Base-by-base conservation (phyloP, 176 grass and related monocot species). In the Dendrocalamus sinicus region DNA sequence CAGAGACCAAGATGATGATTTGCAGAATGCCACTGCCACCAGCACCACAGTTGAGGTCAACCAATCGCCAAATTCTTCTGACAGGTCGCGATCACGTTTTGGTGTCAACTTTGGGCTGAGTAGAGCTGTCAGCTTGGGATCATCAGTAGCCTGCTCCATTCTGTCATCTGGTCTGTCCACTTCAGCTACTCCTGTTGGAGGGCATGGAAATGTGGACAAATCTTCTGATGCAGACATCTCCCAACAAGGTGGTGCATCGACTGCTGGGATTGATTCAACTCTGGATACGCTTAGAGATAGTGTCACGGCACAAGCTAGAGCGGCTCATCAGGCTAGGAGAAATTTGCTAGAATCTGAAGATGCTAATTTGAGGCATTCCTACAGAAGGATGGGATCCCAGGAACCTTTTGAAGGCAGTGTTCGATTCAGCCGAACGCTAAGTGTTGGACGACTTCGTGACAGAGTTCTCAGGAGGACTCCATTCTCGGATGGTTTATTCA, bases 381-480 rank as follows among this genome's bases (percentile, higher is more conserved):
- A 94, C 59, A 92, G 93, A 85, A 84, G 86, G 75, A 86, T 40
- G 8, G 92, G 84, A 50, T 48, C 90, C 19, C 91, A 96, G 84
- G 91, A 98, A 85, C 87, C 88, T 84, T 89, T 89, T 67, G 94
- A 96, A 89, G 92, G 88, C 43, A 94, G 86, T 88, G 88, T 99
- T 53, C 87, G 90, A 39, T 99, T 99, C 83, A 93, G 97, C 87
- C 87, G 94, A 67, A 96, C 97, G 17, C 77, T 94, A 58, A 94
- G 92, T 57, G 92, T 99, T 35, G 94, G 96, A 46, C 78, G 97
- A 40, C 90, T 99, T 78, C 90, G 92, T 51, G 94, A 99, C 81
- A 94, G 97, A 67, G 97, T 99, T 90, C 90, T 99, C 10, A 89
- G 92, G 82, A 92, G 97, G 67, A 86, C 92, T 80, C 89, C 90